phyloP scores from a whole-genome alignment of 148 eudicot species.

The Dianthus caryophyllus region DNA sequence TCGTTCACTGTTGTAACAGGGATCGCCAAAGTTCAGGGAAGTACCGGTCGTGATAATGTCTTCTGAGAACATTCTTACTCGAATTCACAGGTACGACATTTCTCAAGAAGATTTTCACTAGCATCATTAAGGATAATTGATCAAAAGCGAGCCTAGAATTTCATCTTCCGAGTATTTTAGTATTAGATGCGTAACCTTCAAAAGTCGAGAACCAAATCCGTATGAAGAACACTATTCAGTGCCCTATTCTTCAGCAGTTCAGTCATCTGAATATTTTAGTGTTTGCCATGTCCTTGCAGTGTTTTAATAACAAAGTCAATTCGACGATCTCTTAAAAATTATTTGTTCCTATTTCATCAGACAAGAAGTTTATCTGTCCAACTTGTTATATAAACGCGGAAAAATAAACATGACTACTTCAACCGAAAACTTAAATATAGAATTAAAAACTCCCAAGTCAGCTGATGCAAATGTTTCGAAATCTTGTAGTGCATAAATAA shows the following conservation, averaged over 20 bases:
- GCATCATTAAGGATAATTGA: background rate
- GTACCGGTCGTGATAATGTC: slow-evolving; percentile 48
- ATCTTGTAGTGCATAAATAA: background rate
- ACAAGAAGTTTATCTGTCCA: slow-evolving; percentile 15
- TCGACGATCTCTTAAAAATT: background rate
- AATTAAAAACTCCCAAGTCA: background rate
- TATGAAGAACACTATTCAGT: background rate
- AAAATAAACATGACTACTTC: slow-evolving; percentile 3
- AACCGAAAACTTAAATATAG: slow-evolving; percentile 1
- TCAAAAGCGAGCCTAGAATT: background rate
- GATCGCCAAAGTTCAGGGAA: slow-evolving; percentile 38
- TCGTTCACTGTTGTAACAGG: slow-evolving; percentile 28
- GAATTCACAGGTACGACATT: slow-evolving; percentile 39
- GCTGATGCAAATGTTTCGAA: background rate
- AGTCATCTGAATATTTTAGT: background rate
- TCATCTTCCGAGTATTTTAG: background rate
- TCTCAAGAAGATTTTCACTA: background rate
- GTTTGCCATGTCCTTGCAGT: background rate
- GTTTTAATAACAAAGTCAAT: slow-evolving; percentile 1
- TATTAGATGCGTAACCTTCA: background rate
- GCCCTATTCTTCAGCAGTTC: background rate
- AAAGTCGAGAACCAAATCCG: background rate
- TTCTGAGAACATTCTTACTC: slow-evolving; percentile 43
- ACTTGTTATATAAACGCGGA: slow-evolving; percentile 15
- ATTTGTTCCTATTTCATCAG: slow-evolving; percentile 20